A percentile compares a stretch with the other conserved stretches of the same genome.
These are phyloP conservation scores for Thraustochytrium striatum DNA, from an alignment of 352 stramenopile species.

Conservation along the genomic window DNA sequence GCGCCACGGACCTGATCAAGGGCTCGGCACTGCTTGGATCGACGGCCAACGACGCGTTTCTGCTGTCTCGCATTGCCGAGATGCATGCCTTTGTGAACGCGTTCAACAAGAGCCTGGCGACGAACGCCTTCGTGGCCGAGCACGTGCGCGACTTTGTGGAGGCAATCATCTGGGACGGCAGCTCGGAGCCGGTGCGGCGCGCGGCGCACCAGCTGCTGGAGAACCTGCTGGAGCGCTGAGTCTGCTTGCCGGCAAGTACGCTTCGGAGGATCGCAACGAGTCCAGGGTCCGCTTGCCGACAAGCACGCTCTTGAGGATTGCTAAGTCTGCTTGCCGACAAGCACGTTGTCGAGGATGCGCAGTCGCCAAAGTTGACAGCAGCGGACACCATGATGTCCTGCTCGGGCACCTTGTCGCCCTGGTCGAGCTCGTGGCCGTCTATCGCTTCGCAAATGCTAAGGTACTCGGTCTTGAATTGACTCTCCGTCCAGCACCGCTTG, in stretches of 20 bases:
- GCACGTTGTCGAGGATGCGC: constrained; percentile 45
- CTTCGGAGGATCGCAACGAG: too few species aligned
- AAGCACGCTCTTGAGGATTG: too few species aligned
- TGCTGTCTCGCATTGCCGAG: not conserved
- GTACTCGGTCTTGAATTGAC: constrained; percentile 34
- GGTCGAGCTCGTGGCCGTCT: constrained; percentile 2
- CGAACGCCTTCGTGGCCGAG: not conserved
- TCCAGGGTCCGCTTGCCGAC: too few species aligned
- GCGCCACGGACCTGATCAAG: not conserved
- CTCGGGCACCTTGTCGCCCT: not conserved
- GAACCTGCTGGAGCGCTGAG: too few species aligned
- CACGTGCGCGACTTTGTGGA: not conserved
- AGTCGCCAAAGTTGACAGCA: constrained; percentile 21
- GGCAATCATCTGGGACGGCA: constrained; percentile 3
- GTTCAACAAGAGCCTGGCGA: not conserved
- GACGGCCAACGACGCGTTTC: not conserved
- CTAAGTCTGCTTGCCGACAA: constrained; percentile 32
- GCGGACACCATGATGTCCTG: constrained; percentile 34
- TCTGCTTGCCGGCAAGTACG: too few species aligned
- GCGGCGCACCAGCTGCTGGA: not conserved
- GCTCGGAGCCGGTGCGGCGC: not conserved
- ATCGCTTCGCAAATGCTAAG: constrained; percentile 28
- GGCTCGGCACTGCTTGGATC: not conserved
- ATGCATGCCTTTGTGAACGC: not conserved
- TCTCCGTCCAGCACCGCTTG: constrained; percentile 28